These are phyloP conservation scores for Curvularia eragrostidis DNA, from an alignment of 2,329 filamentous ascomycete genomes.

Conservation along the genomic window DNA sequence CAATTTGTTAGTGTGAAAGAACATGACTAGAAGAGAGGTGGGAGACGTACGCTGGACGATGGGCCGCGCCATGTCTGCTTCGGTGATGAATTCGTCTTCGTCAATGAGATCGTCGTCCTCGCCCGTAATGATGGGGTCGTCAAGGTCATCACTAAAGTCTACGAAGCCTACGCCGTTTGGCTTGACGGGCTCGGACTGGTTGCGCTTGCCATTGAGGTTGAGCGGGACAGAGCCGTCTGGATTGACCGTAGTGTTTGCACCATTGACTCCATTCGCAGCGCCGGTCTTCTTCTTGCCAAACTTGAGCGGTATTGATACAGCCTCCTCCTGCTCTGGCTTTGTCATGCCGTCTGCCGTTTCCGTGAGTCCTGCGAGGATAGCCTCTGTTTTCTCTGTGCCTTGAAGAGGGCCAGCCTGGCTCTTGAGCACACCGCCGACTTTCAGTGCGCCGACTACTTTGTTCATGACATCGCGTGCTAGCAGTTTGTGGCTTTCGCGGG, in stretches of 20 bases:
- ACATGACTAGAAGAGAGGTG: conserved; percentile 1
- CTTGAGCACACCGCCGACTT: conserved; percentile 69
- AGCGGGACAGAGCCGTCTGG: conserved; percentile 49
- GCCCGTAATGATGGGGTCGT: conserved; percentile 58
- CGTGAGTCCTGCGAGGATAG: conserved; percentile 81
- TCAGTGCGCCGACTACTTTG: conserved; percentile 73
- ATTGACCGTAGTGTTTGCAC: conserved; percentile 34
- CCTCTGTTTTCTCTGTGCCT: conserved; percentile 70
- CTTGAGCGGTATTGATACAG: conserved; percentile 66
- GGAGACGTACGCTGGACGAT: conserved; percentile 76
- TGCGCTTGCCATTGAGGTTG: conserved; percentile 53
- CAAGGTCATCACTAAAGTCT: conserved; percentile 70
- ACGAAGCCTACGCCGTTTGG: conserved; percentile 55
- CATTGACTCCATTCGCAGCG: conserved; percentile 30
- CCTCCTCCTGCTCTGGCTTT: conserved; percentile 70
- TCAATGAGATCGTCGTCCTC: conserved; percentile 88
- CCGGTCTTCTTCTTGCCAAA: conserved; percentile 69
- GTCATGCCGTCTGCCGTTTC: conserved; percentile 69
- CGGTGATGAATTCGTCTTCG: conserved; percentile 84
- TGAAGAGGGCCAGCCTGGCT: conserved; percentile 71
- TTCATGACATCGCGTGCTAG: conserved; percentile 72
- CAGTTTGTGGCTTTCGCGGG: conserved; percentile 66
- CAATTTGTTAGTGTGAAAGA: conserved; percentile 13
- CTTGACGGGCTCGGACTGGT: conserved; percentile 49
- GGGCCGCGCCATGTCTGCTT: conserved; percentile 79